Evolutionary conservation across 176 grass and related monocot species (phyloP), one percentile per base, ranked within the genome.

Genomic region (Triticum monococcum): DNA sequence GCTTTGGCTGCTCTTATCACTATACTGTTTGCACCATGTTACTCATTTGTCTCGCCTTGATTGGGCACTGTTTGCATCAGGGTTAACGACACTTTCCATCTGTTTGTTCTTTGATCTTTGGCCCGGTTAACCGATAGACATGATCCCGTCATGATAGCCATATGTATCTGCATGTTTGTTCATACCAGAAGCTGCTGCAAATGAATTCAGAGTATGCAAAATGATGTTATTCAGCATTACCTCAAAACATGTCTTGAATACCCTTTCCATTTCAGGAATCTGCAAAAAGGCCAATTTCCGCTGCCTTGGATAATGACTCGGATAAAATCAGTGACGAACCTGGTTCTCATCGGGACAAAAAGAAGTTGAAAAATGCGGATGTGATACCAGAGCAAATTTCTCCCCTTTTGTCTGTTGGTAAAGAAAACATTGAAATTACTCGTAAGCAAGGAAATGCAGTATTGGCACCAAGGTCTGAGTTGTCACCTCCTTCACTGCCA

Each of bases 211-310:
- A 83, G 61, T 83, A 43, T 63, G 16, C 26, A 30, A n/a, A 67
- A 32, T 13, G 0, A 12, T 46, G 54, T 50, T 23, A 64, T 10
- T 61, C 7, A 76, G 52, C 30, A 1, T 50, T 77, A 68, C 5
- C 13, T 79, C 7, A 26, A 26, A 61, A 57, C 26, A 24, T 67
- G 10, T 35, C 23, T 37, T 59, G 22, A 43, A 70, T 25, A 46
- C 9, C 22, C 23, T 86, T 64, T 70, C 12, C n/a, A 26, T 82
- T 78, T 72, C 79, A 90, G 88, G 82, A 68, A 82, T 65, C 38
- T 63, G 64, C 5, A 8, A 82, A 77, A 90, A 78, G 64, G 62
- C 50, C 50, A 63, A 12, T 77, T 78, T 70, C 70, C 31, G 35
- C 43, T n/a, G 72, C 11, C 50, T 28, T 70, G 40, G 52, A 22